These are phyloP conservation scores for Backusella liffmaniae DNA, from an alignment of 192 early-diverging fungal species.

Conservation along the genomic window DNA sequence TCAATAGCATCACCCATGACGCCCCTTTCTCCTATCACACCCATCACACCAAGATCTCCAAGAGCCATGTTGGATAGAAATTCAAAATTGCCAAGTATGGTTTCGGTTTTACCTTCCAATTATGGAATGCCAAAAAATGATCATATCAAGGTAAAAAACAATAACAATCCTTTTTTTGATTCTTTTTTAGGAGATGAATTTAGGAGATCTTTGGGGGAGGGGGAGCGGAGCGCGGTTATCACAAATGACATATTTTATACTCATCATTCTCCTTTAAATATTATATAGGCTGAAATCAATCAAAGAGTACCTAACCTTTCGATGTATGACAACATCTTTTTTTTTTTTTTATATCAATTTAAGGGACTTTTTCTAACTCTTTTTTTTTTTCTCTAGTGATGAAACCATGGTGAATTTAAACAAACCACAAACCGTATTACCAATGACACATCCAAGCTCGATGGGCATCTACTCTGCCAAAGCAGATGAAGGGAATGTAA, in stretches of 20 bases:
- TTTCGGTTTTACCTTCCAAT: background rate
- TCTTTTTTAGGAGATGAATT: background rate
- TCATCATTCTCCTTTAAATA: background rate
- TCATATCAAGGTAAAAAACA: background rate
- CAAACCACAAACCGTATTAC: background rate
- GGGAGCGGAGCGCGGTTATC: background rate
- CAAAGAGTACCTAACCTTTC: background rate
- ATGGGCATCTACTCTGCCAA: constrained; percentile 1
- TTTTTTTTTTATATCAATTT: background rate
- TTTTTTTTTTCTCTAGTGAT: background rate
- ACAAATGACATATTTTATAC: constrained; percentile 4
- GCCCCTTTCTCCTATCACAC: background rate
- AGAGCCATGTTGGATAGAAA: background rate
- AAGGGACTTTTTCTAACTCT: background rate
- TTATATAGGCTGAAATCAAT: constrained; percentile 4
- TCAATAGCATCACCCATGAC: background rate
- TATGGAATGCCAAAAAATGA: constrained; percentile 1
- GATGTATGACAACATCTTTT: background rate
- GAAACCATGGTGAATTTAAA: background rate
- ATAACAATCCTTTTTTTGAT: background rate
- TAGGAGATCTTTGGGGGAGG: background rate
- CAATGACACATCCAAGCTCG: constrained; percentile 4
- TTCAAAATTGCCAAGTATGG: constrained; percentile 1
- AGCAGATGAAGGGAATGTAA: background rate
- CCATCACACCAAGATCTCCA: background rate